Base-by-base conservation (phyloP, 495 filamentous ascomycete species). In the Astrothelium macrocarpum region DNA sequence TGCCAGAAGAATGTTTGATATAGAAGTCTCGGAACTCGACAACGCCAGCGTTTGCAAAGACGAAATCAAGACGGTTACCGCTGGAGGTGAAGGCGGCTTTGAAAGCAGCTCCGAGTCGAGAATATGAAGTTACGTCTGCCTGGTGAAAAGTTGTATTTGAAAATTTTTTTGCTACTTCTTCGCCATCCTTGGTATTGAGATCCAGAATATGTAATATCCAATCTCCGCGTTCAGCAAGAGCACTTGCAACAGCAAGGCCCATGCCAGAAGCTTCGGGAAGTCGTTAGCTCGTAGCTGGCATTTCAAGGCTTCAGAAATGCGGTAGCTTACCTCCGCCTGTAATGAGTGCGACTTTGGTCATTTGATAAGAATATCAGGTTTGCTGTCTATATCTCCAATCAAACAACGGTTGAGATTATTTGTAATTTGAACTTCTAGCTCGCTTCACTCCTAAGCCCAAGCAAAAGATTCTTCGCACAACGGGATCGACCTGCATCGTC, bases 21-120 rank as follows among this genome's bases (percentile, higher is more conserved):
- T 73, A 66, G 59, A 72, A 75, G 53, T 71, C 66, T 12, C 64
- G 64, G 2, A 68, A 61, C 31, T 71, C 70, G 5, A 71, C 66
- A 39, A 75, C 69, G 1, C 72, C 72, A 14, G 72, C 72, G 49
- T 75, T 75, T 5, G 72, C 70, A 56, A 70, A 73, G 53, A 72
- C 72, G 58, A 73, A 73, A 64, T 75, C 70, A 20, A 75, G 63
- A 56, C 49, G 20, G 0, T 53, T 60, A 11, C 70, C 70, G 31
- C 64, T 64, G 1, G 29, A 32, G 11, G 71, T 59, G 28, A 71
- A 71, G 5, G 65, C 65, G 9, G 26, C 58, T 18, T 73, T 64
- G 46, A 73, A 75, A 5, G 72, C 53, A 10, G 59, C 31, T 2
- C 32, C n/a, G 2, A 75, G 68, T 10, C 67, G 65, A 3, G 10